Conservation (phyloP, 257 asterid species). For the Eucommia ulmoides region DNA sequence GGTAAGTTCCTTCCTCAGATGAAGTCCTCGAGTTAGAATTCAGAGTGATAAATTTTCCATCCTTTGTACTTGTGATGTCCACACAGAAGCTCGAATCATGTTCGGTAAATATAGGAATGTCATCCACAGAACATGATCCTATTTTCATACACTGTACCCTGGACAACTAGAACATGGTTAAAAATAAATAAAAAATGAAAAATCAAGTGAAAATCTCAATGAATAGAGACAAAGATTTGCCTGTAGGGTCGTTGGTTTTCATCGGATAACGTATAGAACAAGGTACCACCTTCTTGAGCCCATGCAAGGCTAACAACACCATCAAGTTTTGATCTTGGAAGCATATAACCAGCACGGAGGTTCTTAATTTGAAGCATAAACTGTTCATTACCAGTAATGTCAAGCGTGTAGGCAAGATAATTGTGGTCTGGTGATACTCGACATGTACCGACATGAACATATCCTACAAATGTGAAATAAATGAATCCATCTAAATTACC, state of each 20-base stretch:
- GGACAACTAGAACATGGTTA: constrained; percentile 17
- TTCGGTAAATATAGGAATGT: constrained; percentile 47
- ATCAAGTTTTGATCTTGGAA: constrained; percentile 34
- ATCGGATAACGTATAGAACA: constrained; percentile 69
- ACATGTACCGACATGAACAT: constrained; percentile 91
- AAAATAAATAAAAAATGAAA: constrained; percentile 11
- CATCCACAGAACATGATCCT: constrained; percentile 41
- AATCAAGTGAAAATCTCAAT: constrained; percentile 7
- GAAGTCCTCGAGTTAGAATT: constrained; percentile 97
- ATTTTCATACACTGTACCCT: constrained; percentile 57
- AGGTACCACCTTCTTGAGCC: constrained; percentile 60
- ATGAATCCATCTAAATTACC: no score
- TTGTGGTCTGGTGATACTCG: constrained; percentile 85
- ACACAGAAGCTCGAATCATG: constrained; percentile 74
- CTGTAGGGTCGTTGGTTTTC: constrained; percentile 86
- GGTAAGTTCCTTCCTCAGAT: constrained; percentile 86
- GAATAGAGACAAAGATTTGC: constrained; percentile 30
- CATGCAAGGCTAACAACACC: constrained; percentile 94
- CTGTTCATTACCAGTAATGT: constrained; percentile 57
- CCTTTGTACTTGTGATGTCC: constrained; percentile 86
- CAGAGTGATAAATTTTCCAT: constrained; percentile 84
- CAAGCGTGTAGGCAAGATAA: constrained; percentile 75
- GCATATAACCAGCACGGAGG: constrained; percentile 27
- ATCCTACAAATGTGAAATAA: constrained; percentile 78
- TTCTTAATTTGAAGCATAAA: constrained; percentile 77